phyloP scores from a whole-genome alignment of 805 yeast genomes.

The Candida piceae region DNA sequence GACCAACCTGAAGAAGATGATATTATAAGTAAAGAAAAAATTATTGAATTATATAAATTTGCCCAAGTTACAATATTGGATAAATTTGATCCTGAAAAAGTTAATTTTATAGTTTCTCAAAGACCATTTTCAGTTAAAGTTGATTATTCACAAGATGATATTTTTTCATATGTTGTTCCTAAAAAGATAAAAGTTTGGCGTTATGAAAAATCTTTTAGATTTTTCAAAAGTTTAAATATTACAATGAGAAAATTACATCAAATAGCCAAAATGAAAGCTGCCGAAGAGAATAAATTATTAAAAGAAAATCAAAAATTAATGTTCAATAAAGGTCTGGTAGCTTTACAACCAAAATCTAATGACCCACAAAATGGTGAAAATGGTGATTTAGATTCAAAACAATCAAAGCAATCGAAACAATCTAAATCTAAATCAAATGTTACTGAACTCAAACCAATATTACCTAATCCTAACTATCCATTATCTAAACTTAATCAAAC shows the following conservation, averaged over 20 bases:
- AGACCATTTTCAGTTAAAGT: slow-evolving; percentile 35
- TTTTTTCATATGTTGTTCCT: slow-evolving; percentile 40
- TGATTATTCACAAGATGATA: slow-evolving; percentile 38
- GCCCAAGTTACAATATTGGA: slow-evolving; percentile 45
- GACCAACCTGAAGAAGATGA: slow-evolving; percentile 33
- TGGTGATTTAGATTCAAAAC: neutral
- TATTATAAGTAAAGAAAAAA: slow-evolving; percentile 35
- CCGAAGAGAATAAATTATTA: slow-evolving; percentile 1
- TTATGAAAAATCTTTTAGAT: slow-evolving; percentile 51
- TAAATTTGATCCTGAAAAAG: slow-evolving; percentile 38
- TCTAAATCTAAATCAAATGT: too few species aligned
- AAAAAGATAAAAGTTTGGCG: slow-evolving; percentile 55
- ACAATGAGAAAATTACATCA: slow-evolving; percentile 32
- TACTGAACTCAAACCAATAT: slow-evolving; percentile 4
- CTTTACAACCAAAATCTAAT: slow-evolving; percentile 5
- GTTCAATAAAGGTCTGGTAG: slow-evolving; percentile 1
- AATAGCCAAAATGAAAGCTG: slow-evolving; percentile 17
- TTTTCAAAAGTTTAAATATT: slow-evolving; percentile 46
- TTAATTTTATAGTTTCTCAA: slow-evolving; percentile 45
- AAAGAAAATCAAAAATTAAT: neutral
- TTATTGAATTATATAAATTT: slow-evolving; percentile 38
- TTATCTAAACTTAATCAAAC: slow-evolving; percentile 3
- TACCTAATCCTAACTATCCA: neutral
- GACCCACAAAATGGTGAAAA: neutral
- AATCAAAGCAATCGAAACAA: too few species aligned